phyloP scores from a whole-genome alignment of 208 protist genomes.

The Acanthamoeba sp. region DNA sequence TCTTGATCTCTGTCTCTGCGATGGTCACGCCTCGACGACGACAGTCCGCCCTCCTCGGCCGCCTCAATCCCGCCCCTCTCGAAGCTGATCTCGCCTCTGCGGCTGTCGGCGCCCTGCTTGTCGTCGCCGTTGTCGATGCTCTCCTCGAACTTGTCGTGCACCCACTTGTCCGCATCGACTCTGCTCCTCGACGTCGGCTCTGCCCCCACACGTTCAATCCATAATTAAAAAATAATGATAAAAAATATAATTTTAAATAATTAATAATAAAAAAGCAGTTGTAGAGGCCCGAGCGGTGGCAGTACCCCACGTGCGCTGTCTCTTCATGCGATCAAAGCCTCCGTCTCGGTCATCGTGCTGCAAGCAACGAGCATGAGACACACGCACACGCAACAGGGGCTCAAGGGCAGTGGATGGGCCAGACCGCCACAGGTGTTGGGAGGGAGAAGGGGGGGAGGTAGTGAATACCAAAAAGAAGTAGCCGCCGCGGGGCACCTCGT shows the following conservation, averaged over 20 bases:
- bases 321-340: not conserved
- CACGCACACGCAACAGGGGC: not conserved
- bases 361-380: not conserved
- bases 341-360: conserved; percentile 15
- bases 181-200: not conserved
- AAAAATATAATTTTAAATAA: no score
- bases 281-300: no score
- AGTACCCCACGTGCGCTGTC: not conserved
- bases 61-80: not conserved
- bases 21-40: not conserved
- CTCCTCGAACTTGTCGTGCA: conserved; percentile 4
- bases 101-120: not conserved
- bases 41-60: not conserved
- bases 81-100: not conserved
- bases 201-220: no score
- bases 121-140: not conserved
- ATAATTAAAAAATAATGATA: no score
- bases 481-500: not conserved
- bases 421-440: no score
- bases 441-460: not conserved
- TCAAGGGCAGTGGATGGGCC: no score
- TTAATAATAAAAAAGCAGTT: not conserved
- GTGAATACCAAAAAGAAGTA: conserved; percentile 2
- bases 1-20: not conserved
- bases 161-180: not conserved